Evolutionary conservation across 139 green algal genomes (phyloP).

Genomic region (Picochlorum sp.): DNA sequence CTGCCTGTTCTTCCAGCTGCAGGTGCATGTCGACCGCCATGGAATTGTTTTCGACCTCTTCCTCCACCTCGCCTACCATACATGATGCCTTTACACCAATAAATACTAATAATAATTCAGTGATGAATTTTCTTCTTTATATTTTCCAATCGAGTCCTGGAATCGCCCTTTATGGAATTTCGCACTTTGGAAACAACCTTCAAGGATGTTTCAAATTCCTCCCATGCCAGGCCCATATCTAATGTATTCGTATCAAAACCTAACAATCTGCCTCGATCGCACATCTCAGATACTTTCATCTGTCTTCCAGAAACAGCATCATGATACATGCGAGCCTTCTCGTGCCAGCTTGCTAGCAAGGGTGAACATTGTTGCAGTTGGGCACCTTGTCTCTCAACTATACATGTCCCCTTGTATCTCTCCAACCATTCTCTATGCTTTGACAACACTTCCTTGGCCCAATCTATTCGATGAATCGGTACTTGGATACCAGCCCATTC

Average conservation of each 20-base stretch:
- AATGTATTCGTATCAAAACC: slow-evolving; percentile 3
- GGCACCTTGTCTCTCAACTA: background rate
- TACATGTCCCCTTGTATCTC: slow-evolving; percentile 1
- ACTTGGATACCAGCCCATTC: slow-evolving; percentile 1
- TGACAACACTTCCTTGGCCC: background rate
- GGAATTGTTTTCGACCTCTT: background rate
- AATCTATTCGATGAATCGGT: background rate
- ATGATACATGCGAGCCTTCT: background rate
- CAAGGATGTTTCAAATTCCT: slow-evolving; percentile 27
- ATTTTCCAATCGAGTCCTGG: background rate
- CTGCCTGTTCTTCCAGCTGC: background rate
- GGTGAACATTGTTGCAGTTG: background rate
- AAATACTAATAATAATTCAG: background rate
- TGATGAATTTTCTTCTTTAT: slow-evolving; percentile 3
- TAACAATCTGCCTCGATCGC: background rate
- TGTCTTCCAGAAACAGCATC: background rate
- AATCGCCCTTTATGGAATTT: slow-evolving; percentile 13
- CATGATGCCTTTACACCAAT: background rate
- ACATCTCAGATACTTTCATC: background rate
- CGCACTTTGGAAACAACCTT: slow-evolving; percentile 12
- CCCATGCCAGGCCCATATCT: slow-evolving; percentile 13
- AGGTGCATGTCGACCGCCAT: background rate
- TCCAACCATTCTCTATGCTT: background rate
- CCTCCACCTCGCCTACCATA: slow-evolving; percentile 4
- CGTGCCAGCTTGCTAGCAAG: background rate